phyloP scores from a whole-genome alignment of 2,329 filamentous ascomycete species.

The Fusarium tricinctum region DNA sequence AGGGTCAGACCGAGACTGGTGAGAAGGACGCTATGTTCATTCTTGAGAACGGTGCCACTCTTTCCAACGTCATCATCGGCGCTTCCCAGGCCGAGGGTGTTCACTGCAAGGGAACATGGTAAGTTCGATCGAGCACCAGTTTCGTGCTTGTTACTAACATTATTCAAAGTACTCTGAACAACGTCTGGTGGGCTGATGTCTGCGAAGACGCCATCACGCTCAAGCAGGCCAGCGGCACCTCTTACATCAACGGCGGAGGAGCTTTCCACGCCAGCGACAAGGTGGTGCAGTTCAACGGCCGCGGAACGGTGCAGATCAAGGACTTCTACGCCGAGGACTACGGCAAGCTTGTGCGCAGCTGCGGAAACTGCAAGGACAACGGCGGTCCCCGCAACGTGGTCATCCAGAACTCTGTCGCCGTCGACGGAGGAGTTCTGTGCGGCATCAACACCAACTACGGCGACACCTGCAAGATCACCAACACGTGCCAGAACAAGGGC shows the following conservation, averaged over 20 bases:
- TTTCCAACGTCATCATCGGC: slow-evolving; percentile 68
- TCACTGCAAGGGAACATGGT: slow-evolving; percentile 64
- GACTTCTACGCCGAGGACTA: slow-evolving; percentile 53
- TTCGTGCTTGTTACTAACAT: neutral
- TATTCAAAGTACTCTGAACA: slow-evolving; percentile 49
- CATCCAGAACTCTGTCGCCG: slow-evolving; percentile 41
- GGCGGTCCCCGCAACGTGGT: slow-evolving; percentile 41
- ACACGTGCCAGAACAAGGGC: slow-evolving; percentile 41
- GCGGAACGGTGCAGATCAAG: slow-evolving; percentile 56
- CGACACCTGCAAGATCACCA: slow-evolving; percentile 46
- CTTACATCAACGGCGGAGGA: slow-evolving; percentile 55
- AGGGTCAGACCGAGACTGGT: slow-evolving; percentile 48
- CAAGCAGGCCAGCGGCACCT: slow-evolving; percentile 57
- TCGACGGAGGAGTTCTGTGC: slow-evolving; percentile 43
- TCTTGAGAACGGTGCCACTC: slow-evolving; percentile 63
- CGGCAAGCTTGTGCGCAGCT: slow-evolving; percentile 65
- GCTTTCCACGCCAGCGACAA: slow-evolving; percentile 39
- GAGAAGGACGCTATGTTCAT: slow-evolving; percentile 63
- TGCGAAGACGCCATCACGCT: slow-evolving; percentile 57
- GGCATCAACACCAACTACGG: slow-evolving; percentile 49
- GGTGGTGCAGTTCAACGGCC: slow-evolving; percentile 60
- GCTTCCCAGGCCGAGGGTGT: slow-evolving; percentile 65
- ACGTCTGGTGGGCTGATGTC: slow-evolving; percentile 58
- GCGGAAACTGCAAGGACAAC: slow-evolving; percentile 56
- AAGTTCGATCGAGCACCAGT: neutral